Percentiles rank a stretch among this genome's conserved stretches.
These are phyloP conservation scores for Tetrapisispora nanseiensis DNA, from an alignment of 805 yeast genomes.

Conservation along the genomic window DNA sequence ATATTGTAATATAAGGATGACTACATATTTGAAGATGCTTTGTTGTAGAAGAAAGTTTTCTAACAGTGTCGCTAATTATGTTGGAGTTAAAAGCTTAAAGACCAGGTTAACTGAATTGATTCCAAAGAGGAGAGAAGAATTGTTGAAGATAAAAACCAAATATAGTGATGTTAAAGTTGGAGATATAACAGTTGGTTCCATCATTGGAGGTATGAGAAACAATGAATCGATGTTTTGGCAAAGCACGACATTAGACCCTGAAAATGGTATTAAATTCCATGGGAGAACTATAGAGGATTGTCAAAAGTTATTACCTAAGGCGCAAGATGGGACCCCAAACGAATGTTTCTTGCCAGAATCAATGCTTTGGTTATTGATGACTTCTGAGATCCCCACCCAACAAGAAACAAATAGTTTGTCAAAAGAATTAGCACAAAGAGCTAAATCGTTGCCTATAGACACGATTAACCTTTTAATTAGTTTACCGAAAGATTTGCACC, in stretches of 20 bases:
- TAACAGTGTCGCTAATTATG: background rate
- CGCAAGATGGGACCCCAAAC: slow-evolving; percentile 33
- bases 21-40: background rate
- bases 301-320: slow-evolving; percentile 49
- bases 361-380: slow-evolving; percentile 68
- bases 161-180: slow-evolving; percentile 33
- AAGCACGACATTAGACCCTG: slow-evolving; percentile 66
- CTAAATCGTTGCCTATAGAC: slow-evolving; percentile 47
- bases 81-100: slow-evolving; percentile 11
- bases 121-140: slow-evolving; percentile 36
- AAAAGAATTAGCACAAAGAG: slow-evolving; percentile 54
- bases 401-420: slow-evolving; percentile 48
- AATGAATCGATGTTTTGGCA: slow-evolving; percentile 70
- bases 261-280: slow-evolving; percentile 70
- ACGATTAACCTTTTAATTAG: slow-evolving; percentile 50
- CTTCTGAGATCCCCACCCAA: slow-evolving; percentile 60
- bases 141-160: slow-evolving; percentile 33
- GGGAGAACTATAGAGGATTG: slow-evolving; percentile 67
- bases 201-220: slow-evolving; percentile 74
- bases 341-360: slow-evolving; percentile 65
- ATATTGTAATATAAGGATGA: too few relatives aligned
- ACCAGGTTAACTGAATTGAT: slow-evolving; percentile 25
- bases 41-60: background rate
- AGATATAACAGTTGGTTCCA: slow-evolving; percentile 35
- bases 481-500: slow-evolving; percentile 62